Base-by-base conservation (phyloP, 768 basidiomycete species). In the Serendipita indica region DNA sequence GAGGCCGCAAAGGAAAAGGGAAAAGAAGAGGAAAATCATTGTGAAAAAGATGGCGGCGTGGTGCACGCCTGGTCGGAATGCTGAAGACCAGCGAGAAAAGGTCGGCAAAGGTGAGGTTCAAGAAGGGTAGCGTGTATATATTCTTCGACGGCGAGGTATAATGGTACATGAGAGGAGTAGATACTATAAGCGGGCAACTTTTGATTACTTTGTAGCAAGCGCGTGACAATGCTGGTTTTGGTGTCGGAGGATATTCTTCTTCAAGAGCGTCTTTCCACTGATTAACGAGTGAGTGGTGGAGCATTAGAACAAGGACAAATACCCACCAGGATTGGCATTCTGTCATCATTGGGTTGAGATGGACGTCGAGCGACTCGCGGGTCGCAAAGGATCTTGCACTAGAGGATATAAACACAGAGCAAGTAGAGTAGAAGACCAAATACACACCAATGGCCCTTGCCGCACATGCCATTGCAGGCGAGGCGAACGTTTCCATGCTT, bases 191-290 rank as follows among this genome's bases (percentile, higher is more conserved):
- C n/a, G n/a, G n/a, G n/a, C n/a, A n/a, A n/a, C n/a, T n/a, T n/a
- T n/a, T n/a, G n/a, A n/a, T n/a, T n/a, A n/a, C n/a, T n/a, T n/a
- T n/a, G n/a, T n/a, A n/a, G n/a, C n/a, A n/a, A n/a, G n/a, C n/a
- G n/a, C 20, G 22, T 54, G 49, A 54, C 49, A 54, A 27, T 54
- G 49, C 30, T 32, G 49, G 22, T 22, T 32, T 54, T 54, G 20
- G 22, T 54, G 49, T 27, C 49, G 49, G 30, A 22, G 49, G 30
- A 54, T 54, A 30, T 54, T 54, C 49, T 54, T 54, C 49, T 54
- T 54, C 22, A 54, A 32, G 20, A 54, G 30, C n/a, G 30, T 30
- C 30, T 28, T 18, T 22, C 49, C 49, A 54, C 49, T 54, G 22
- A 22, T 3, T 27, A 18, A 32, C 45, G 10, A 30, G 7, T 10